Conservation (phyloP, 2,329 filamentous ascomycete genomes). For the Chalaropsis thielavioides region DNA sequence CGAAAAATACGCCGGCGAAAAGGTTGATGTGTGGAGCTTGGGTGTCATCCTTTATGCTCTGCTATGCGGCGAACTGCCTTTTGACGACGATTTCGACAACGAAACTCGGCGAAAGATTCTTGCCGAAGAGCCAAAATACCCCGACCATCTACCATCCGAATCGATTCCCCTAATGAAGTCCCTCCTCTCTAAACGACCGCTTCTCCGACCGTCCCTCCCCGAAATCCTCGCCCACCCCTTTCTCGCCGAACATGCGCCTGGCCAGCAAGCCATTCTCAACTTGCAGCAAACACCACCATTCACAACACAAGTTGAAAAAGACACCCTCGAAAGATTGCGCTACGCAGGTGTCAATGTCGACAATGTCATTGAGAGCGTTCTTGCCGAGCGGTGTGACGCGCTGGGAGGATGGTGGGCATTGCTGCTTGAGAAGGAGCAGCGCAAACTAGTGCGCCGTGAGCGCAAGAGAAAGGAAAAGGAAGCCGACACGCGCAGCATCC, state of each 20-base stretch:
- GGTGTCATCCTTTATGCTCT: slow-evolving; percentile 75
- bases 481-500: slow-evolving; percentile 60
- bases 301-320: slow-evolving; percentile 73
- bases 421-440: slow-evolving; percentile 82
- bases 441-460: slow-evolving; percentile 68
- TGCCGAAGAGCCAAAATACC: slow-evolving; percentile 71
- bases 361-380: slow-evolving; percentile 81
- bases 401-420: slow-evolving; percentile 94
- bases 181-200: slow-evolving; percentile 79
- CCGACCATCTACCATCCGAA: slow-evolving; percentile 62
- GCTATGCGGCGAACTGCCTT: slow-evolving; percentile 74
- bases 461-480: slow-evolving; percentile 76
- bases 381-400: slow-evolving; percentile 77
- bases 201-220: slow-evolving; percentile 64
- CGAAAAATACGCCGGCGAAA: slow-evolving; percentile 94
- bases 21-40: slow-evolving; percentile 91
- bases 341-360: slow-evolving; percentile 90
- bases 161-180: slow-evolving; percentile 62
- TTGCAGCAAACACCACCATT: slow-evolving; percentile 70
- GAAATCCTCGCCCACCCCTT: slow-evolving; percentile 85
- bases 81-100: slow-evolving; percentile 89
- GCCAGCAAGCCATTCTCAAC: slow-evolving; percentile 80
- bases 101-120: slow-evolving; percentile 76
- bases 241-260: slow-evolving; percentile 68
- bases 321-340: slow-evolving; percentile 82